Conservation (phyloP, 176 grass and related monocot genomes). For the Avena atlantica region DNA sequence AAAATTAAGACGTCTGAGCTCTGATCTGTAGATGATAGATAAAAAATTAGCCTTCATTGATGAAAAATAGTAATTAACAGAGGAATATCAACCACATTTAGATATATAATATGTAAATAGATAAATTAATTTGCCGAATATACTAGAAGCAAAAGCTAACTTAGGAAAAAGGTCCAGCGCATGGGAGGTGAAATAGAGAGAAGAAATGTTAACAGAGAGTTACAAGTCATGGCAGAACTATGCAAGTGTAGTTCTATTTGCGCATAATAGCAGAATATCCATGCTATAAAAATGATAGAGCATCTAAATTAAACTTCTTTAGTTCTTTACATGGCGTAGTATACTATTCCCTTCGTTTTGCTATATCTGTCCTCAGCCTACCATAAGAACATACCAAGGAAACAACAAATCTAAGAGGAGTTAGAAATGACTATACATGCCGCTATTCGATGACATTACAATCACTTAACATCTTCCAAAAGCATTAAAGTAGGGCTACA, state of each 20-base stretch:
- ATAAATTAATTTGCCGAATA: constrained; percentile 2
- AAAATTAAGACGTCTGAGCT: constrained; percentile 74
- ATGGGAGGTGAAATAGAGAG: constrained; percentile 8
- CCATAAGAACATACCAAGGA: constrained; percentile 4
- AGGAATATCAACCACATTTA: not conserved
- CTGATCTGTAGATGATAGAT: constrained; percentile 53
- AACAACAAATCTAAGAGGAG: constrained; percentile 1
- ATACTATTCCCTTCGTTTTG: not conserved
- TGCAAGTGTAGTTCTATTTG: not conserved
- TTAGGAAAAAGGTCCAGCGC: constrained; percentile 1
- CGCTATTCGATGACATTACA: not conserved
- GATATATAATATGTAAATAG: constrained; percentile 18
- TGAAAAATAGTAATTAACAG: constrained; percentile 16
- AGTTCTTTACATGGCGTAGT: no score
- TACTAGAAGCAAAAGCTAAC: constrained; percentile 8
- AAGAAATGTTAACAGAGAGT: constrained; percentile 6
- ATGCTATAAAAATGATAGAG: constrained; percentile 2
- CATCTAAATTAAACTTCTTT: not conserved
- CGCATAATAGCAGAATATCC: not conserved
- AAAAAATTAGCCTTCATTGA: not conserved
- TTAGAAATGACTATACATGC: constrained; percentile 16
- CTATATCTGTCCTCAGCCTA: constrained; percentile 14
- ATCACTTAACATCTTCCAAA: constrained; percentile 4
- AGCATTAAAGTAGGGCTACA: not conserved
- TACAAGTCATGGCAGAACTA: constrained; percentile 26